Evolutionary conservation across 2,329 filamentous ascomycete species (phyloP).

Genomic region (Cryoendolithus antarcticus): DNA sequence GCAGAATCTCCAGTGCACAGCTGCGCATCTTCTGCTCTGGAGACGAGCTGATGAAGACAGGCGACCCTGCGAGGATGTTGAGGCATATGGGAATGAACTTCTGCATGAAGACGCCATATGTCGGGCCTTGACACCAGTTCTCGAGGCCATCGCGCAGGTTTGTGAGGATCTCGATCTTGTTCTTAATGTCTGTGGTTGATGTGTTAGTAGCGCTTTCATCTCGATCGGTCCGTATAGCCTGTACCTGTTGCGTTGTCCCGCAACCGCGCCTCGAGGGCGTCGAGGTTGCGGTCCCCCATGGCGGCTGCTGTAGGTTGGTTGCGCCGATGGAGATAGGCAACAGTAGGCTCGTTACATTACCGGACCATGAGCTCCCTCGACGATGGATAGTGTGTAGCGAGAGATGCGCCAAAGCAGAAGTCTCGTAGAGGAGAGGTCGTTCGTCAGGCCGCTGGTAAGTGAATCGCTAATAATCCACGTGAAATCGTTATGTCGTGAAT

Average conservation of each 20-base stretch:
- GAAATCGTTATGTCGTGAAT: not conserved
- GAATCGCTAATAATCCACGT: not conserved
- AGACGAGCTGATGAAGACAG: conserved; percentile 82
- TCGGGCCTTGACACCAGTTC: conserved; percentile 64
- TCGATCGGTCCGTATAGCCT: not conserved
- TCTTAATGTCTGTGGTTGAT: conserved; percentile 54
- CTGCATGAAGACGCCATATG: conserved; percentile 70
- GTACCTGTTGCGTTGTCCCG: conserved; percentile 24
- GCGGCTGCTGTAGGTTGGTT: conserved; percentile 2
- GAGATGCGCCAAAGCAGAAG: not conserved
- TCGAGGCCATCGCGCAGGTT: conserved; percentile 87
- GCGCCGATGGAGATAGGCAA: conserved; percentile 1
- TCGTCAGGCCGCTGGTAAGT: not conserved
- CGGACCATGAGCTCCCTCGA: not conserved
- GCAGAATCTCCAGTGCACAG: conserved; percentile 86
- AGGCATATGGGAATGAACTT: conserved; percentile 85
- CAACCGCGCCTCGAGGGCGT: conserved; percentile 35
- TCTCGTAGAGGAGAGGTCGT: not conserved
- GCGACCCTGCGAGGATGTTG: conserved; percentile 69
- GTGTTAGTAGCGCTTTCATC: not conserved
- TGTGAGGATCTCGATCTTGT: conserved; percentile 69
- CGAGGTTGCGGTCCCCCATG: conserved; percentile 32
- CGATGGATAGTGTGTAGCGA: not conserved
- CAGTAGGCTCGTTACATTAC: conserved; percentile 4
- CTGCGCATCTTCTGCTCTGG: conserved; percentile 90